Evolutionary conservation across 148 eudicot species (phyloP), one percentile per base, ranked within the genome.

Genomic region (Pouteria glomerata): DNA sequence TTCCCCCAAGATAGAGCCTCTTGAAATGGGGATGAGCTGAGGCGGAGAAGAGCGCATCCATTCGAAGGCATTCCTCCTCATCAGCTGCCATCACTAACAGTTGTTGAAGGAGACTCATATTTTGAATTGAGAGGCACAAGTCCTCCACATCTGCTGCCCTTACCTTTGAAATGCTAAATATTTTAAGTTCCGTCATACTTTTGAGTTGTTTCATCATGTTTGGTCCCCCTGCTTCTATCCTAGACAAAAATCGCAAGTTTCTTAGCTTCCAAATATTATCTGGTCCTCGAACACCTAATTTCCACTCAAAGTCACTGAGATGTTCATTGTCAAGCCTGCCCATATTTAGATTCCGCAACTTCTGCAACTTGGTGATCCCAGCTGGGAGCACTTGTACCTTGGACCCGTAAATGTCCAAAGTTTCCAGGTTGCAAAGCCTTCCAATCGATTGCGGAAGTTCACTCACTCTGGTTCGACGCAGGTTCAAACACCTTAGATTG

Each of bases 381-480:
- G 26, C 29, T 29, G 73, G 78, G 6, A 75, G 31, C 16, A 26
- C 35, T 19, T 24, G 23, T 27, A 75, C 60, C 6, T 44, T 4
- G 8, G 78, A 68, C 23, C 24, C 34, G 2, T 18, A 44, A 2
- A 68, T 53, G 53, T 75, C 61, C 56, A 75, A 50, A 6, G 56
- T 57, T 14, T 75, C 47, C 4, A 75, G 73, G 41, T 60, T 68
- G 29, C 26, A 33, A 15, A 75, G 78, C 19, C 50, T 75, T 39
- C 51, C 26, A 34, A 75, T 68, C 3, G 73, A 58, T 58, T 34
- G 37, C 15, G 78, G 73, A 45, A 75, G 48, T 18, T 44, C 35
- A 13, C 30, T 75, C 48, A 75, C 71, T 47, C 15, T 27, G 0
- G 73, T 75, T 14, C 50, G 8, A 26, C 48, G 34, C 51, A 75